Evolutionary conservation across 441 rosid genomes (phyloP).

Genomic region (Kokia cookei): DNA sequence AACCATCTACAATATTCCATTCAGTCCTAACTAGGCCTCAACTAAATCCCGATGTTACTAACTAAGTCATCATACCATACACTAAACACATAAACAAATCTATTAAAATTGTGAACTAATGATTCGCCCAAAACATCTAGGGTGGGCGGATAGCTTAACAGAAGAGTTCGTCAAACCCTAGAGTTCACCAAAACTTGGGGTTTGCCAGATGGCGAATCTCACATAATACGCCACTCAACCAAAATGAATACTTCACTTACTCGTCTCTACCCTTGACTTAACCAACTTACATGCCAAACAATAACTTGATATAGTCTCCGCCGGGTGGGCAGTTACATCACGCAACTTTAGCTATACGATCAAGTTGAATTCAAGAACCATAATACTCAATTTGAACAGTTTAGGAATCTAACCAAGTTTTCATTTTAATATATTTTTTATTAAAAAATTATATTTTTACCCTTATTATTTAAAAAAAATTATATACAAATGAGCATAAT

Average conservation of each 20-base stretch:
- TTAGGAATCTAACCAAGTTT: no score
- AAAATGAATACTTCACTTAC: not conserved
- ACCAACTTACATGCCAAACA: not conserved
- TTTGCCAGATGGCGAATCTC: not conserved
- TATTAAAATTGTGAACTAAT: not conserved
- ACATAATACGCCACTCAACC: not conserved
- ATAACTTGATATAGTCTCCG: not conserved
- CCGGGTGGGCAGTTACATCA: not conserved
- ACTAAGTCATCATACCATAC: no score
- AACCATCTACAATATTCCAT: not conserved
- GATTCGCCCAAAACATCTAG: not conserved
- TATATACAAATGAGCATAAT: no score
- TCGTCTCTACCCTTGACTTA: not conserved
- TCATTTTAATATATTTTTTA: no score
- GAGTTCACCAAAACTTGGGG: not conserved
- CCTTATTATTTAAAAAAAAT: no score
- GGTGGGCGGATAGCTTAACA: not conserved
- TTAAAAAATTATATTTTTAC: no score
- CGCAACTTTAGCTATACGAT: no score
- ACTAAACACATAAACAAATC: not conserved
- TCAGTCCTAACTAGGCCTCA: not conserved
- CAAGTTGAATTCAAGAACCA: no score
- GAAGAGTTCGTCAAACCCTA: not conserved
- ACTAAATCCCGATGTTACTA: no score
- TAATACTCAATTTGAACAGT: no score